Evolutionary conservation across 2,329 filamentous ascomycete species (phyloP), one percentile per base, ranked within the genome.

Genomic region (Trichophyton simii): DNA sequence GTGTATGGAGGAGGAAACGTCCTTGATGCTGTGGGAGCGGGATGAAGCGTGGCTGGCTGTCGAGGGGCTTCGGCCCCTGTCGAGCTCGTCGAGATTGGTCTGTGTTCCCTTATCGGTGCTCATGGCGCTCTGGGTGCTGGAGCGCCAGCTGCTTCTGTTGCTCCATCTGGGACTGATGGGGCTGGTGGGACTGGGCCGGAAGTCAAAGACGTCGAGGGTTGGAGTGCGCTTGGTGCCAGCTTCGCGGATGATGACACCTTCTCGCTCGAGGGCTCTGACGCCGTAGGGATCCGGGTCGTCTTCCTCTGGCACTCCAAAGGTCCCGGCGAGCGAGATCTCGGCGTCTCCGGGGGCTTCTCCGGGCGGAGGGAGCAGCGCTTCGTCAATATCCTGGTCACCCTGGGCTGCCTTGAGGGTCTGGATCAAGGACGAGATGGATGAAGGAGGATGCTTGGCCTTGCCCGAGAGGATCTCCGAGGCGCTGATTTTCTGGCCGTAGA

Each of bases 271-370:
- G 6, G 92, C 91, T 65, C 91, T 82, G 28, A 96, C 88, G 25
- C 92, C 92, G 70, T 89, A 97, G 0, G 92, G 92, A 71, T 97
- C 92, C 0, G 91, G 91, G 67, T 97, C 92, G 60, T 91, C 84
- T 2, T 78, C 75, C 65, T 87, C 85, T 0, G 90, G 91, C 15
- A 96, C 79, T 1, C 91, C 91, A 75, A 96, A 96, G 1, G 77
- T 76, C 34, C 78, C 71, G 57, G 82, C 68, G 55, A 65, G 66
- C 60, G 75, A 73, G 3, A 87, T 67, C 48, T 86, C 81, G 60
- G 80, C 85, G 70, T 97, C 92, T 59, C 87, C 87, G 0, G 92
- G 92, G 0, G 90, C 83, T 11, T 88, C 85, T 5, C 84, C 82
- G 5, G 87, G 75, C 57, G 79, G 78, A 13, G 86, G 83, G 59